Percentiles rank a stretch among this genome's conserved stretches.
Evolutionary conservation across 345 rosid genomes (phyloP).

Genomic region (Hibiscus tridactylites): DNA sequence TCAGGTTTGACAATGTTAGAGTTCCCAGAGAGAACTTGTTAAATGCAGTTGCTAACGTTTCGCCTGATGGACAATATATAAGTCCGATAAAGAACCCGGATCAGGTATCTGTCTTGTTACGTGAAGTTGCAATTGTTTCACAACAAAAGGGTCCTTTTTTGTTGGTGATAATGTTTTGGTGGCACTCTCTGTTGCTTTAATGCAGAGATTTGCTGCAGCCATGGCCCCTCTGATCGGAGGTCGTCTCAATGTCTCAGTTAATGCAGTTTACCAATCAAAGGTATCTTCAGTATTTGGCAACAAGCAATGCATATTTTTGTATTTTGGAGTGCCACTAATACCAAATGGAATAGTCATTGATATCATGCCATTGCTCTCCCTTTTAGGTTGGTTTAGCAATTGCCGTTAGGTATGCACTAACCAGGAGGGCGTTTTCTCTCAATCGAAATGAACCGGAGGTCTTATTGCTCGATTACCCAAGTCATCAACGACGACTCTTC

Average conservation of each 20-base stretch:
- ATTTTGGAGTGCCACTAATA: no score
- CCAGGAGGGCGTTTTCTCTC: conserved; percentile 74
- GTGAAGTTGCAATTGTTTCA: not conserved
- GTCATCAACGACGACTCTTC: conserved; percentile 80
- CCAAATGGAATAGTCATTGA: not conserved
- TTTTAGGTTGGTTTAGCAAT: conserved; percentile 66
- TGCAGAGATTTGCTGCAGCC: conserved; percentile 90
- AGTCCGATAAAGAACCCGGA: conserved; percentile 81
- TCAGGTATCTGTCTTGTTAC: conserved; percentile 40
- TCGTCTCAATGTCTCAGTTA: conserved; percentile 61
- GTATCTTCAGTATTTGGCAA: conserved; percentile 20
- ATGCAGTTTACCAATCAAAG: conserved; percentile 64
- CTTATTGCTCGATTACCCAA: conserved; percentile 87
- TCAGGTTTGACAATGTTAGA: conserved; percentile 80
- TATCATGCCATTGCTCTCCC: not conserved
- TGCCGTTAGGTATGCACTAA: conserved; percentile 73
- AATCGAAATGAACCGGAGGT: conserved; percentile 67
- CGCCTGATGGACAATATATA: conserved; percentile 67
- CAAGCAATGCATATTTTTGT: not conserved
- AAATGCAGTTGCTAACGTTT: conserved; percentile 90
- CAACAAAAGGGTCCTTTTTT: not conserved
- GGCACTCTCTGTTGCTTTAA: conserved; percentile 3
- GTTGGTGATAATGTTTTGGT: not conserved
- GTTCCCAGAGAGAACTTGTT: conserved; percentile 82
- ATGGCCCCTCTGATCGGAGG: conserved; percentile 89